phyloP scores from a whole-genome alignment of 768 basidiomycete species.

The Naganishia antarctica region DNA sequence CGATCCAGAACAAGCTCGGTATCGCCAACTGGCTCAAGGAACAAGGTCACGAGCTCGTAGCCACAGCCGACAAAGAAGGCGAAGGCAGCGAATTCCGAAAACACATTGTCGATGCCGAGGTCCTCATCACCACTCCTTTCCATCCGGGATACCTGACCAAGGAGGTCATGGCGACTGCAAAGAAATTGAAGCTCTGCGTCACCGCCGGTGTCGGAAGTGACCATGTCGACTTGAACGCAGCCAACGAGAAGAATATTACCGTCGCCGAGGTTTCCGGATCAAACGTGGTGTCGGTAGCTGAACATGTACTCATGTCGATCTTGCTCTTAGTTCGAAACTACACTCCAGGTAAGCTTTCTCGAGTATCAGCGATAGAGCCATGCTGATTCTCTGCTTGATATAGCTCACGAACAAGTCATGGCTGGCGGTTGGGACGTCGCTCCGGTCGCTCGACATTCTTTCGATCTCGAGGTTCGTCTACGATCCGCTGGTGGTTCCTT shows the following conservation, averaged over 20 bases:
- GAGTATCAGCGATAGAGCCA: not conserved
- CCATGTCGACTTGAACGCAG: conserved; percentile 82
- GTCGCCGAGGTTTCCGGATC: conserved; percentile 80
- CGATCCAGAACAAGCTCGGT: conserved; percentile 60
- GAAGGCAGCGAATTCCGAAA: conserved; percentile 75
- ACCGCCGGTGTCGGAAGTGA: conserved; percentile 89
- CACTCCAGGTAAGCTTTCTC: conserved; percentile 45
- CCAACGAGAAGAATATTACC: conserved; percentile 71
- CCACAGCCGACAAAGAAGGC: conserved; percentile 77
- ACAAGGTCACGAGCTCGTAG: conserved; percentile 69
- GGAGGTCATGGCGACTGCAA: conserved; percentile 58
- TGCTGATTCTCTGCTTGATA: not conserved
- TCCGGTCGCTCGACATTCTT: conserved; percentile 73
- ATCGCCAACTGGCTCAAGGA: conserved; percentile 64
- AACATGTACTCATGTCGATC: conserved; percentile 68
- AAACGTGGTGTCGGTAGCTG: conserved; percentile 79
- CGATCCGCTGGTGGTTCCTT: conserved; percentile 30
- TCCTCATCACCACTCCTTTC: conserved; percentile 47
- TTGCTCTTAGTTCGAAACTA: conserved; percentile 87
- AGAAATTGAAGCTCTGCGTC: conserved; percentile 81
- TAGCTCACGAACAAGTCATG: conserved; percentile 66
- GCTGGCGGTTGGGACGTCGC: conserved; percentile 83
- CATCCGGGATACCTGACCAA: conserved; percentile 47
- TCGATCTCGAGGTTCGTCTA: conserved; percentile 65
- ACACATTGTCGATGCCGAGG: conserved; percentile 49